Evolutionary conservation across 176 grass and related monocot species (phyloP).

Genomic region (Metroxylon sagu): DNA sequence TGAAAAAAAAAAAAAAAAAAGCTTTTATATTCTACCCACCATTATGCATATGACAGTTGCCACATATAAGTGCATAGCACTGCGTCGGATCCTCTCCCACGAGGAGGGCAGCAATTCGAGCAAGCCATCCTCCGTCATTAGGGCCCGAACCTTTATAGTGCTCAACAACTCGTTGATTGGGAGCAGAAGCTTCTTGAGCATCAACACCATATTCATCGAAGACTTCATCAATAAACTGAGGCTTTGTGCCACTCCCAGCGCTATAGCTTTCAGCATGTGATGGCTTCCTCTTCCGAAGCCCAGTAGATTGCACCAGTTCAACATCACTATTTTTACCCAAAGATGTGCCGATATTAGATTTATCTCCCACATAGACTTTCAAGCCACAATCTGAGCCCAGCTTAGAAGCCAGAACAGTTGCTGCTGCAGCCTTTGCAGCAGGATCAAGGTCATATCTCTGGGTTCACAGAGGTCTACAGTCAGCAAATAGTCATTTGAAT

Average conservation of each 20-base stretch:
- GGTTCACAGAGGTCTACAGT: slow-evolving; percentile 12
- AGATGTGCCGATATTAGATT: slow-evolving; percentile 24
- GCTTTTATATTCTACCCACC: slow-evolving; percentile 29
- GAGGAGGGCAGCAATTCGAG: slow-evolving; percentile 69
- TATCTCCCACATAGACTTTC: slow-evolving; percentile 64
- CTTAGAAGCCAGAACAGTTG: slow-evolving; percentile 87
- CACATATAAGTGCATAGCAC: slow-evolving; percentile 80
- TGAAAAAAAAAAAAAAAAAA: slow-evolving; percentile 4
- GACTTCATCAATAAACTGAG: slow-evolving; percentile 25
- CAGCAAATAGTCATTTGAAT: neutral
- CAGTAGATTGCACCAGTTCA: slow-evolving; percentile 1
- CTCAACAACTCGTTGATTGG: slow-evolving; percentile 41
- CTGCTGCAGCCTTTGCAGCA: slow-evolving; percentile 80
- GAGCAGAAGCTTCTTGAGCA: slow-evolving; percentile 30
- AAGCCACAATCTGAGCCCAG: slow-evolving; percentile 73
- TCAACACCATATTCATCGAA: slow-evolving; percentile 27
- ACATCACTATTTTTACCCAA: neutral
- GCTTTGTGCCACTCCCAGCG: slow-evolving; percentile 2
- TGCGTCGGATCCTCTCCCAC: slow-evolving; percentile 98
- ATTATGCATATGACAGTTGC: slow-evolving; percentile 87
- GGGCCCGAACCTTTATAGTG: slow-evolving; percentile 48
- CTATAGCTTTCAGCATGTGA: slow-evolving; percentile 2
- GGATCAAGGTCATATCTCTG: slow-evolving; percentile 97
- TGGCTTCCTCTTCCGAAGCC: slow-evolving; percentile 47
- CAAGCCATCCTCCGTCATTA: slow-evolving; percentile 62